These are phyloP conservation scores for Kodamaea plutei DNA, from an alignment of 1,139 yeast species.

Conservation along the genomic window DNA sequence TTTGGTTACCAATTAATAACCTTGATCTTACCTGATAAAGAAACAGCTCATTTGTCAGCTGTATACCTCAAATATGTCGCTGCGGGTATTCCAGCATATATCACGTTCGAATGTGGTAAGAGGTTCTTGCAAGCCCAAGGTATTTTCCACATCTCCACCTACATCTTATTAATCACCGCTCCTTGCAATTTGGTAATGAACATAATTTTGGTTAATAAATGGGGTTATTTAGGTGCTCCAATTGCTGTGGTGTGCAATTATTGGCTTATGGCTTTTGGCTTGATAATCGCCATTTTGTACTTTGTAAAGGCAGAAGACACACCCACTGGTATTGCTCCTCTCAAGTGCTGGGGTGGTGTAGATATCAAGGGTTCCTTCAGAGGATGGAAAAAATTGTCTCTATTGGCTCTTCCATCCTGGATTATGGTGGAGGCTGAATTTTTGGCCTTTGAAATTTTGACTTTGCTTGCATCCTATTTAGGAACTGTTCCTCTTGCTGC, in stretches of 20 bases:
- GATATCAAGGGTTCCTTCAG: slow-evolving; percentile 26
- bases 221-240: slow-evolving; percentile 55
- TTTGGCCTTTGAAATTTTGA: slow-evolving; percentile 67
- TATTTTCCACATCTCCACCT: slow-evolving; percentile 49
- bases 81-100: slow-evolving; percentile 55
- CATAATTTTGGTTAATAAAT: slow-evolving; percentile 36
- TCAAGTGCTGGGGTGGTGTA: slow-evolving; percentile 33
- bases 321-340: slow-evolving; percentile 37
- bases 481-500: slow-evolving; percentile 56
- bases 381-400: slow-evolving; percentile 46
- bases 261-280: slow-evolving; percentile 52
- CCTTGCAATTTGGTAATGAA: slow-evolving; percentile 53
- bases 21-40: slow-evolving; percentile 40
- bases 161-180: slow-evolving; percentile 48
- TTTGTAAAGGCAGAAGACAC: slow-evolving; percentile 37
- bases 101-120: slow-evolving; percentile 51
- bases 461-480: slow-evolving; percentile 55
- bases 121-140: slow-evolving; percentile 54
- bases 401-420: slow-evolving; percentile 64
- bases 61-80: slow-evolving; percentile 47
- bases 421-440: slow-evolving; percentile 74
- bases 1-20: slow-evolving; percentile 39
- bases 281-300: slow-evolving; percentile 37
- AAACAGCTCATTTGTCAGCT: slow-evolving; percentile 50
- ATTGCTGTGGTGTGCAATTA: slow-evolving; percentile 55